A percentile compares a stretch with the other conserved stretches of the same genome.
Evolutionary conservation across 106 monocot genomes (phyloP).

Genomic region (Vanilla planifolia): DNA sequence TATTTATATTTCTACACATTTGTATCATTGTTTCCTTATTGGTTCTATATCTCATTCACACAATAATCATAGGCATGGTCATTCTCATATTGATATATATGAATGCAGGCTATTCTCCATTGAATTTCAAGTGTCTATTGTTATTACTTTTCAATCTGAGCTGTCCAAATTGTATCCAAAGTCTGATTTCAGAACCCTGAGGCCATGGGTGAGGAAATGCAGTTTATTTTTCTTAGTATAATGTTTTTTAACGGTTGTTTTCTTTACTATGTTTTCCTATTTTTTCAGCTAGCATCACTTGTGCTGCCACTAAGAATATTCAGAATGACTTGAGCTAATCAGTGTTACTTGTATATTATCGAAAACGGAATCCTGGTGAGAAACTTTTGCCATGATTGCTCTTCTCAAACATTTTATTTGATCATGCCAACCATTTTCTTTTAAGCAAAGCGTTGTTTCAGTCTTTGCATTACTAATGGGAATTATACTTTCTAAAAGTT

Average conservation of each 20-base stretch:
- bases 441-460: too few species aligned
- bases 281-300: background rate
- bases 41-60: too few species aligned
- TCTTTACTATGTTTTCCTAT: background rate
- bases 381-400: too few species aligned
- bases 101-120: slow-evolving; percentile 32
- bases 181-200: slow-evolving; percentile 33
- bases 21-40: too few species aligned
- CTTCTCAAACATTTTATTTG: too few species aligned
- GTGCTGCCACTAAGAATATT: background rate
- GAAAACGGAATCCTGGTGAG: too few species aligned
- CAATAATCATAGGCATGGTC: too few species aligned
- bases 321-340: background rate
- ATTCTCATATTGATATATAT: background rate
- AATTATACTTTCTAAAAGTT: too few species aligned
- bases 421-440: too few species aligned
- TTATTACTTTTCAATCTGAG: slow-evolving; percentile 33
- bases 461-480: too few species aligned
- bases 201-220: slow-evolving; percentile 30
- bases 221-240: background rate
- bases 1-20: too few species aligned
- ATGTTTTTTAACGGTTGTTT: background rate
- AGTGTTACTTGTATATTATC: too few species aligned
- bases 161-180: slow-evolving; percentile 32
- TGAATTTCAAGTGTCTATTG: slow-evolving; percentile 38